Evolutionary conservation across 768 basidiomycete species (phyloP).

Genomic region (Mycena galericulata): DNA sequence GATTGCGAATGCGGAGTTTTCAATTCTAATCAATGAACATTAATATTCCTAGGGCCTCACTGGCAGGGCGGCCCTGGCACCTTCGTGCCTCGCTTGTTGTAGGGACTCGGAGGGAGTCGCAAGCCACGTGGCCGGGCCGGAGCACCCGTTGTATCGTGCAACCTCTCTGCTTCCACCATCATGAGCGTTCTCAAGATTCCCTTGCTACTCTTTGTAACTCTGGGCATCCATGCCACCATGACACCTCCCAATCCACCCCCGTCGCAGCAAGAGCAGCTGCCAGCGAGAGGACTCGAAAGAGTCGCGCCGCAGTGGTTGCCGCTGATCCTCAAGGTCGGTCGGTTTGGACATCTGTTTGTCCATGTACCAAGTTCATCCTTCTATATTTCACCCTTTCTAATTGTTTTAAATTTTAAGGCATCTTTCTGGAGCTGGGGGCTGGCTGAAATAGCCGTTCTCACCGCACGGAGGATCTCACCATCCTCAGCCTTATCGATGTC

Average conservation of each 20-base stretch:
- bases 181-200: slow-evolving; percentile 41
- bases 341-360: neutral
- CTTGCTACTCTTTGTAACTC: slow-evolving; percentile 37
- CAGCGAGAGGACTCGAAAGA: slow-evolving; percentile 34
- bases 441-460: slow-evolving; percentile 36
- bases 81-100: too few species aligned
- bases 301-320: slow-evolving; percentile 27
- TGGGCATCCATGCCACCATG: slow-evolving; percentile 40
- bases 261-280: slow-evolving; percentile 32
- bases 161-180: neutral
- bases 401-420: slow-evolving; percentile 22
- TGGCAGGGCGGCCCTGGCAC: too few species aligned
- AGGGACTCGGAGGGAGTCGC: too few species aligned
- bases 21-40: too few species aligned
- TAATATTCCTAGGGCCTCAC: too few species aligned
- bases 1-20: too few species aligned
- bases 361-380: neutral
- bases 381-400: neutral
- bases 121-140: too few species aligned
- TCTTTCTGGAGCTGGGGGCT: slow-evolving; percentile 37
- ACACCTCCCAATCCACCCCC: slow-evolving; percentile 43
- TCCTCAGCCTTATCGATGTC: slow-evolving; percentile 13
- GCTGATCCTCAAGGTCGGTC: slow-evolving; percentile 36
- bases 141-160: too few species aligned
- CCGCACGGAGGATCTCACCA: slow-evolving; percentile 24